Evolutionary conservation across 208 protist species (phyloP), one percentile per base, ranked within the genome.

Genomic region (Leishmania arabica): DNA sequence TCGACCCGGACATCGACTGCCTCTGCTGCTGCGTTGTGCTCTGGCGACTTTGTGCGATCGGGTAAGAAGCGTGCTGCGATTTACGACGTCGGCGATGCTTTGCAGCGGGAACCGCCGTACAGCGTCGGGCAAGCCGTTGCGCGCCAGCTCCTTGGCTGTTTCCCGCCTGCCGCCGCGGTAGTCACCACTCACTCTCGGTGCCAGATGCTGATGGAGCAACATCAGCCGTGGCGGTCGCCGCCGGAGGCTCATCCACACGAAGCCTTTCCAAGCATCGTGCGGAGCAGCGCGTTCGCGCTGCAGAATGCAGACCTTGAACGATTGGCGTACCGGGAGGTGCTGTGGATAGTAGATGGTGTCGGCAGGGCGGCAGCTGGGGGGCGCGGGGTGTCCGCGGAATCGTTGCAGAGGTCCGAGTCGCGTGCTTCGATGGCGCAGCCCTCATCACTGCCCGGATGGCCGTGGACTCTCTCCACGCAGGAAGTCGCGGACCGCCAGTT

Each of bases 201-300:
- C 8, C 79, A 31, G 53, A 34, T 31, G 37, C 62, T 51, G 51
- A 8, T n/a, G 40, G 51, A 74, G 75, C 31, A 64, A 5, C 69
- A 56, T 34, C 73, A 77, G 68, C 40, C 9, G 15, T 88, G 82
- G 81, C 75, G 85, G 15, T 79, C 71, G 9, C 51, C 58, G 15
- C 65, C 60, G 49, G 27, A 80, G 6, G 54, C 51, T 2, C 80
- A 89, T 60, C 24, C 49, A 37, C 85, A 88, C 75, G 21, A 19
- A 27, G 5, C 37, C 53, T 87, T 87, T 34, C 84, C 84, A 1
- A 42, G 76, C 15, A 24, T 75, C 1, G 84, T 87, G 49, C 79
- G 62, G 47, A 70, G 49, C 13, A 87, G 84, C 71, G 71, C 78
- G 40, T 87, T 81, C 69, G 79, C 77, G 21, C 34, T 9, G 58